Evolutionary conservation across 2,329 filamentous ascomycete species (phyloP).

Genomic region (Leptographium radiaticola): DNA sequence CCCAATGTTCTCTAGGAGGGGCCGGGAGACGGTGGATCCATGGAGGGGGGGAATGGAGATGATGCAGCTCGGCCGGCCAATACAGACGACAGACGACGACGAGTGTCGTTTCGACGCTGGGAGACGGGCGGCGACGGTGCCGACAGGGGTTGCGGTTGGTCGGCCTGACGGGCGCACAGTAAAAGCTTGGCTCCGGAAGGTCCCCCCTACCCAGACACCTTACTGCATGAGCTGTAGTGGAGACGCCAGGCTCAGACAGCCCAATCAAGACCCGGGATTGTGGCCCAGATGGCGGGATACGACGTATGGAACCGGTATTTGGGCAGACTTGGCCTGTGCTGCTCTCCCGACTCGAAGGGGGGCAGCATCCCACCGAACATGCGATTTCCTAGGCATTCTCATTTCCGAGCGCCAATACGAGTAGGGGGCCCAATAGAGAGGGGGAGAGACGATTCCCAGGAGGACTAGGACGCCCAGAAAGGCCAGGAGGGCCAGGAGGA

Average conservation of each 20-base stretch:
- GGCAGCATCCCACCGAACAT: constrained; percentile 1
- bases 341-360: neutral
- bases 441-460: no score
- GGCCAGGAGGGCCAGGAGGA: no score
- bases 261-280: neutral
- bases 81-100: no score
- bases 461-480: no score
- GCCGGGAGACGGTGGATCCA: neutral
- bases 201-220: neutral
- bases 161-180: neutral
- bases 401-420: neutral
- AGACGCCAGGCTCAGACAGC: neutral
- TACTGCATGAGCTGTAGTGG: neutral
- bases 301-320: neutral
- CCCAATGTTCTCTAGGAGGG: neutral
- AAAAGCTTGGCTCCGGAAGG: constrained; percentile 1
- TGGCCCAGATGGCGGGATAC: neutral
- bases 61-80: neutral
- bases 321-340: neutral
- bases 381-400: neutral
- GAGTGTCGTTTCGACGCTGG: neutral
- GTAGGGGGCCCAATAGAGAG: neutral
- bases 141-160: neutral
- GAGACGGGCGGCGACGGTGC: neutral
- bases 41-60: neutral